Evolutionary conservation across 2,329 filamentous ascomycete genomes (phyloP).

Genomic region (Hypoxylon sp.): DNA sequence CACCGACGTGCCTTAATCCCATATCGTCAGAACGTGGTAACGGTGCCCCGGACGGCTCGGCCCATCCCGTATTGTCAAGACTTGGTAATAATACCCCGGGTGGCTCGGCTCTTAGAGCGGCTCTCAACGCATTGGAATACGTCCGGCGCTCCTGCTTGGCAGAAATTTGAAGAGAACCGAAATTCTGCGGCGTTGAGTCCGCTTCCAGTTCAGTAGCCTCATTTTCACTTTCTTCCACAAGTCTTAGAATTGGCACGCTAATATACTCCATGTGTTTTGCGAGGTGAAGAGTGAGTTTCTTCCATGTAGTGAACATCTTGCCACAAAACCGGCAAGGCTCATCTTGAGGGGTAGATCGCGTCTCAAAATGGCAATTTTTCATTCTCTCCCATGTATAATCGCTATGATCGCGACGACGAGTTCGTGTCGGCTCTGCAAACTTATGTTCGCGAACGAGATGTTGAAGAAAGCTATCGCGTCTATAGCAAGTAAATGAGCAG

Average conservation of each 20-base stretch:
- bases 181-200: neutral
- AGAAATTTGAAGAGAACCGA: neutral
- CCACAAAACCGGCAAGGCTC: constrained; percentile 7
- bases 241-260: neutral
- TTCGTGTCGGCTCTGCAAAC: neutral
- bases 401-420: neutral
- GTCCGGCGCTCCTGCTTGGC: neutral
- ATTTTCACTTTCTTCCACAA: neutral
- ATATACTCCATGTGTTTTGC: constrained; percentile 12
- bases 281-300: neutral
- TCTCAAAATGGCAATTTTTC: neutral
- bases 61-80: neutral
- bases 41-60: neutral
- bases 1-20: neutral
- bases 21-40: neutral
- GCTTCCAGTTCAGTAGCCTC: neutral
- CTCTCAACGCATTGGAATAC: neutral
- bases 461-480: neutral
- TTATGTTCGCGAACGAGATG: neutral
- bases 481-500: neutral
- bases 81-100: neutral
- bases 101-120: neutral
- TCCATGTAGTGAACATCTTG: constrained; percentile 2
- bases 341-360: neutral
- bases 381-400: neutral